A percentile compares a stretch with the other conserved stretches of the same genome.
Evolutionary conservation across 2,329 filamentous ascomycete species (phyloP).

Genomic region (Neofusicoccum ribis): DNA sequence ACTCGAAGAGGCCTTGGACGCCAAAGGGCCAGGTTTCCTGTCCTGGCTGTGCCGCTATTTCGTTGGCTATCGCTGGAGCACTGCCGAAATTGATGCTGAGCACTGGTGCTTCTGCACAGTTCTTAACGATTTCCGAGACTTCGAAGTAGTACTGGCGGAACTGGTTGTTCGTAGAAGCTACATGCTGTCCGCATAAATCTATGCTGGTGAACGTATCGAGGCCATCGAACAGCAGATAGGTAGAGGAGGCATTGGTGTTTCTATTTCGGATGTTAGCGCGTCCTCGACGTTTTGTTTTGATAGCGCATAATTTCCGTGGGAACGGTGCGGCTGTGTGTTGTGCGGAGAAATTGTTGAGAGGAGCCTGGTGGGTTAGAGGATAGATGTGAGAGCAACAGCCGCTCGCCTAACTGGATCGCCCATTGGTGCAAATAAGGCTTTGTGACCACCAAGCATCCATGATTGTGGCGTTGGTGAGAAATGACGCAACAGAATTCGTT

Average conservation of each 20-base stretch:
- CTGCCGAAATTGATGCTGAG: slow-evolving; percentile 59
- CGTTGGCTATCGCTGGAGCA: slow-evolving; percentile 54
- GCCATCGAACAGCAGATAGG: slow-evolving; percentile 62
- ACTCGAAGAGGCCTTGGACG: slow-evolving; percentile 54
- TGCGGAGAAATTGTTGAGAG: neutral
- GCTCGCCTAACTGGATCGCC: no score
- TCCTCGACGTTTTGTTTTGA: neutral
- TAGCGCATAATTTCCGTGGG: neutral
- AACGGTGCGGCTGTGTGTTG: no score
- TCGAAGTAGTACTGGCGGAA: slow-evolving; percentile 64
- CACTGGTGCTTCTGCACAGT: slow-evolving; percentile 41
- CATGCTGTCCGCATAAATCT: slow-evolving; percentile 53
- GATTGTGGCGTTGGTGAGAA: neutral
- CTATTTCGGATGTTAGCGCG: slow-evolving; percentile 18
- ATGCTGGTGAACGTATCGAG: slow-evolving; percentile 63
- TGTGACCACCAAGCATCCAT: neutral
- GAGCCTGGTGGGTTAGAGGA: no score
- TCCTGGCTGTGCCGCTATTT: slow-evolving; percentile 52
- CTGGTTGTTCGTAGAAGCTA: slow-evolving; percentile 62
- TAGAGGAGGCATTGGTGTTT: slow-evolving; percentile 37
- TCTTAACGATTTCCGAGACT: slow-evolving; percentile 48
- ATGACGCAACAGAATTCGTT: slow-evolving; percentile 8
- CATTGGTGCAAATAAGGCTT: neutral
- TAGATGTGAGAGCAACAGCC: no score
- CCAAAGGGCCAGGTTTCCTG: slow-evolving; percentile 53